Conservation (phyloP, 306 rosid species). For the Malus sylvestris region DNA sequence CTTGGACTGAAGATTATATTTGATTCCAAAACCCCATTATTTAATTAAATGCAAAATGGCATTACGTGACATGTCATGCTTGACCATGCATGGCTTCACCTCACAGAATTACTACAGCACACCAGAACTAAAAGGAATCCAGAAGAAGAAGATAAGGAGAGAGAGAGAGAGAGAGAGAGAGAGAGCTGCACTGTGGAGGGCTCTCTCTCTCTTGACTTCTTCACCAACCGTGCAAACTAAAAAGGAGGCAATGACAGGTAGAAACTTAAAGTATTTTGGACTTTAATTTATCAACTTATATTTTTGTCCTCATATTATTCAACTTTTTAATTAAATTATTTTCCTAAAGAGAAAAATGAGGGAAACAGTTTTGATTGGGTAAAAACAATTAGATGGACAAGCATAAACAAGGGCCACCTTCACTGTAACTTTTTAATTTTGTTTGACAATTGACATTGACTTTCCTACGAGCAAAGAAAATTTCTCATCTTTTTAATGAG, state of each 20-base stretch:
- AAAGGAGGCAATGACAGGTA: slow-evolving; percentile 12
- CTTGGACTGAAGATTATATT: not conserved
- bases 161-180: not conserved
- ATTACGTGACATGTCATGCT: not conserved
- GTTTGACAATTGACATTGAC: not conserved
- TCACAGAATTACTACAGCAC: not conserved
- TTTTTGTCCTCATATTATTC: not conserved
- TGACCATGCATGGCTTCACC: not conserved
- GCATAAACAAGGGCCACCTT: not conserved
- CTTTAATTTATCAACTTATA: not conserved
- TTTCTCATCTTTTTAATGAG: not conserved
- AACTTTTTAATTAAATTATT: not conserved
- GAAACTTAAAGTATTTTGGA: not conserved
- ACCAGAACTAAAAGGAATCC: not conserved
- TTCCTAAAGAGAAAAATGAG: not conserved
- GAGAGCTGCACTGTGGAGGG: not conserved
- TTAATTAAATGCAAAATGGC: not conserved
- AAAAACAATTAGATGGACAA: not conserved
- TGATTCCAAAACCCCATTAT: not conserved
- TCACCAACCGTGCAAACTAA: slow-evolving; percentile 20
- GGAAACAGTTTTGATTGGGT: not conserved
- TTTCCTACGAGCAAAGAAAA: not conserved
- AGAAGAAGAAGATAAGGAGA: not conserved
- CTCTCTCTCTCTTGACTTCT: slow-evolving; percentile 19
- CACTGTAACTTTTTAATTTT: not conserved